Base-by-base conservation (phyloP, 2,329 filamentous ascomycete genomes). In the Nemania abortiva region DNA sequence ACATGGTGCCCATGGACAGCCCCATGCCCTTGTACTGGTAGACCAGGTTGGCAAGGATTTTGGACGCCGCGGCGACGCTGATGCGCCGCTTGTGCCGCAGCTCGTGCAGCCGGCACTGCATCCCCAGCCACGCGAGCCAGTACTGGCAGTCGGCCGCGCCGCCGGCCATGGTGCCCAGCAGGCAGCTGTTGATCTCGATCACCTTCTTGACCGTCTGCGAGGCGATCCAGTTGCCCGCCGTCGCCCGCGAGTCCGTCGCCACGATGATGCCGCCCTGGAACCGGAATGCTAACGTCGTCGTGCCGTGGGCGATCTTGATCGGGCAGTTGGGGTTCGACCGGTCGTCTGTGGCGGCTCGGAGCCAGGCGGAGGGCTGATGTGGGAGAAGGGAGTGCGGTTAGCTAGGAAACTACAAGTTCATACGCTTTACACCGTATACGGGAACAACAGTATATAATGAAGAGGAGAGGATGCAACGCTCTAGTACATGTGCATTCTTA, bases 181-280 rank as follows among this genome's bases (percentile, higher is more conserved):
- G 88, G 82, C 91, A 92, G 83, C 88, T 93, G 86, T 97, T 97
- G 87, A 97, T 97, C 88, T 97, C 94, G 80, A 99, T 98, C 76
- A 99, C 96, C 88, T 99, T 99, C 90, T 99, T 99, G 80, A 99
- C 96, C 63, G 96, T 99, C 88, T 99, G 96, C 84, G 93, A 97
- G 74, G 96, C 96, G 83, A 99, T 99, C 96, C 96, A 99, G 89
- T 96, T 97, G 78, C 96, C 96, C 34, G 96, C 95, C 56, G 96
- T 97, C 69, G 96, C 96, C 84, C 96, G 91, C 69, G 96, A 99
- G 85, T 99, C 96, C 68, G 96, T 99, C 63, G 95, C 95, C 61
- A 99, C 95, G 79, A 99, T 97, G 84, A 99, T 98, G 80, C 96
- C 96, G 78, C 95, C 95, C 85, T 98, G 91, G 88, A 98, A 99